Conservation (phyloP, 805 yeast species). For the Candida tallmaniae region DNA sequence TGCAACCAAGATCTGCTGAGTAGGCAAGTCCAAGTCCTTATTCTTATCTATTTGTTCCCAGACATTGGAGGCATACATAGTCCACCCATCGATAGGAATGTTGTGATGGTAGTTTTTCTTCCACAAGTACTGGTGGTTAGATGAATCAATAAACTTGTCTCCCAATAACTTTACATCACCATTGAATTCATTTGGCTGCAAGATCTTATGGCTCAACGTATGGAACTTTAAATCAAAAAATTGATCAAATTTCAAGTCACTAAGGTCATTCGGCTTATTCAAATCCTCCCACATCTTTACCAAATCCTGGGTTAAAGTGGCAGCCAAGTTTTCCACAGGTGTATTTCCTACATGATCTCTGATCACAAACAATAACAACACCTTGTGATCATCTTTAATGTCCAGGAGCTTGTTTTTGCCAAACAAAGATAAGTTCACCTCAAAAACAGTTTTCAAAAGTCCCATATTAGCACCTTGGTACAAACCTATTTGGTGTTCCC, state of each 20-base stretch:
- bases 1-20: slow-evolving; percentile 93
- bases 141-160: slow-evolving; percentile 44
- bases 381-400: slow-evolving; percentile 44
- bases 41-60: slow-evolving; percentile 94
- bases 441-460: slow-evolving; percentile 89
- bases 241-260: slow-evolving; percentile 54
- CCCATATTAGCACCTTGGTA: slow-evolving; percentile 99
- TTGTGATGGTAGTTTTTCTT: slow-evolving; percentile 71
- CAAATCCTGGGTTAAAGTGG: slow-evolving; percentile 68
- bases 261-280: slow-evolving; percentile 65
- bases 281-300: slow-evolving; percentile 72
- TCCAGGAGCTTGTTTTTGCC: slow-evolving; percentile 45
- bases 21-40: slow-evolving; percentile 92
- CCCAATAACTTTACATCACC: slow-evolving; percentile 61
- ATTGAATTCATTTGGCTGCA: slow-evolving; percentile 68
- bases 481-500: slow-evolving; percentile 96
- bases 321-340: slow-evolving; percentile 66
- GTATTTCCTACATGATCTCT: slow-evolving; percentile 90
- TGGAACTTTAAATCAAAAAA: slow-evolving; percentile 83
- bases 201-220: slow-evolving; percentile 78
- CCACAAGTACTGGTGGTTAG: slow-evolving; percentile 44
- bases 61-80: slow-evolving; percentile 80
- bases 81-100: slow-evolving; percentile 96
- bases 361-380: slow-evolving; percentile 77
- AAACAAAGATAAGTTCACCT: slow-evolving; percentile 84